Evolutionary conservation across 345 rosid species (phyloP).

Genomic region (Heritiera fomes): DNA sequence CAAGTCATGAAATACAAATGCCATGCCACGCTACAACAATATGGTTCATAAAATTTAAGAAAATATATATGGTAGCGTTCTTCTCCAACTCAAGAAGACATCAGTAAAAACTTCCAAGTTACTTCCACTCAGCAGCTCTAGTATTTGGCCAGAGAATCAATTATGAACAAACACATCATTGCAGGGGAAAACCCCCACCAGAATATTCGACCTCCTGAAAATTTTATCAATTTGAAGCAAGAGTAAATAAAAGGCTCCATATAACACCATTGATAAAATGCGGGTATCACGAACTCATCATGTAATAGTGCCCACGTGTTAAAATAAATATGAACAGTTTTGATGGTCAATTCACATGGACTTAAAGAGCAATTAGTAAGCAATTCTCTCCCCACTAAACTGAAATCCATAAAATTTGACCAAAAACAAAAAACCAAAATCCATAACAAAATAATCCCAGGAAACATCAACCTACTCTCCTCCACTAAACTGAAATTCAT

Average conservation of each 20-base stretch:
- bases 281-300: no score
- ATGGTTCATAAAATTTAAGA: slow-evolving; percentile 9
- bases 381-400: no score
- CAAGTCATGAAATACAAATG: slow-evolving; percentile 1
- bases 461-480: no score
- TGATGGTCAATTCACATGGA: not conserved
- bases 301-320: no score
- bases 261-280: not conserved
- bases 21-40: not conserved
- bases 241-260: not conserved
- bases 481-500: not conserved
- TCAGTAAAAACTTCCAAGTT: not conserved
- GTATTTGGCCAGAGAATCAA: not conserved
- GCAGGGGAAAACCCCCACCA: slow-evolving; percentile 73
- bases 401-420: no score
- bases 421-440: no score
- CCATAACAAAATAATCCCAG: no score
- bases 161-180: slow-evolving; percentile 17
- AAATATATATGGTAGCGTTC: not conserved
- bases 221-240: slow-evolving; percentile 19
- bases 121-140: not conserved
- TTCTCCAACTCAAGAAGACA: not conserved
- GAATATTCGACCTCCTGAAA: slow-evolving; percentile 94
- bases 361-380: not conserved
- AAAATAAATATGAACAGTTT: not conserved